phyloP scores from a whole-genome alignment of 768 basidiomycete species.

The Daedaleopsis nitida region DNA sequence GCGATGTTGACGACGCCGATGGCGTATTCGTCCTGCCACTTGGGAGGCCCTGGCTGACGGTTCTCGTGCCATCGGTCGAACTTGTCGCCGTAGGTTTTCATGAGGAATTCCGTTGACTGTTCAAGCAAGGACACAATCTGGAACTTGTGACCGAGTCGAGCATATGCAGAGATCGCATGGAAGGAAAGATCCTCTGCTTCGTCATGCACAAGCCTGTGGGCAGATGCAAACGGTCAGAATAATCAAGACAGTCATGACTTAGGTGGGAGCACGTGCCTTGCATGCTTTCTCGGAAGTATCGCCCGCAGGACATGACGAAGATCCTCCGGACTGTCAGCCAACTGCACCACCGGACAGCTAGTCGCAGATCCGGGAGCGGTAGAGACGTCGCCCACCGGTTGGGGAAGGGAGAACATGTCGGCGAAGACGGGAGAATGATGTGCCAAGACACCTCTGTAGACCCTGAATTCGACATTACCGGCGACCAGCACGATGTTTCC shows the following conservation, averaged over 20 bases:
- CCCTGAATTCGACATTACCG: slow-evolving; percentile 24
- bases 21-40: not conserved
- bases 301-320: not conserved
- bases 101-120: not conserved
- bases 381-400: no score
- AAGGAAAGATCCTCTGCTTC: not conserved
- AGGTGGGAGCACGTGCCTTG: not conserved
- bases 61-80: not conserved
- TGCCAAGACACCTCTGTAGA: slow-evolving; percentile 27
- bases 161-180: not conserved
- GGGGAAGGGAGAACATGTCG: not conserved
- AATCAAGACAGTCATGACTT: no score
- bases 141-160: slow-evolving; percentile 2
- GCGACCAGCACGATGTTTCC: slow-evolving; percentile 29
- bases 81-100: not conserved
- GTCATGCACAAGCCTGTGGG: not conserved
- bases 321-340: not conserved
- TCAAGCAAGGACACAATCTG: not conserved
- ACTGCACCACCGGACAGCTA: not conserved
- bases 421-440: slow-evolving; percentile 24
- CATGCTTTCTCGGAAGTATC: not conserved
- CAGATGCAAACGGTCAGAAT: not conserved
- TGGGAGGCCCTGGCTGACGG: not conserved
- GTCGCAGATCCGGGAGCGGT: not conserved
- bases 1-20: not conserved